Evolutionary conservation across 495 filamentous ascomycete genomes (phyloP).

Genomic region (Hypoxylon fragiforme): DNA sequence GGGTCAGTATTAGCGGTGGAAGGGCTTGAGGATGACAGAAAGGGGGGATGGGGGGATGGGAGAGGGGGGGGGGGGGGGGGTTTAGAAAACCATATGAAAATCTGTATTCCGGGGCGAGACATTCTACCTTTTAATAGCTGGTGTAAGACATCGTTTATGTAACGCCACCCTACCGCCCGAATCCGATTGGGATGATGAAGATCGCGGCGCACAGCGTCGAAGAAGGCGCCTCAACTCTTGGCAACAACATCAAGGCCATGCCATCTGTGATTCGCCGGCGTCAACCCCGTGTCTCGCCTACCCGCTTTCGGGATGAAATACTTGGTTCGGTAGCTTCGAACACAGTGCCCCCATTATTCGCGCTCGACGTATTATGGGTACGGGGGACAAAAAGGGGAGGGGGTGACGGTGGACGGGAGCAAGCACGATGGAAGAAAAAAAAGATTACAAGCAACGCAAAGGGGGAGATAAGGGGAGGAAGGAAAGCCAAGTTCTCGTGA

Average conservation of each 20-base stretch:
- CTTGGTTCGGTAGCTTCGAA: constrained; percentile 6
- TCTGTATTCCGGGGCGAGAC: constrained; percentile 11
- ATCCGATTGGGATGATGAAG: constrained; percentile 10
- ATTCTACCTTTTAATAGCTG: constrained; percentile 8
- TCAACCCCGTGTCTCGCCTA: constrained; percentile 28
- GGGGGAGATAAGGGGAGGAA: too few relatives aligned
- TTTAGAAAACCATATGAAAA: constrained; percentile 6
- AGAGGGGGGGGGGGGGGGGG: too few relatives aligned
- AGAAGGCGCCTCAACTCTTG: constrained; percentile 25
- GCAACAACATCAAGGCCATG: constrained; percentile 11
- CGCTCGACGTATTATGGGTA: too few relatives aligned
- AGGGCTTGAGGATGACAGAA: not conserved
- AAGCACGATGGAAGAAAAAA: not conserved
- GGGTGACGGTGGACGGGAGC: not conserved
- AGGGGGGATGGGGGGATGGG: too few relatives aligned
- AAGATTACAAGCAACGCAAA: too few relatives aligned
- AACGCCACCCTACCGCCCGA: constrained; percentile 14
- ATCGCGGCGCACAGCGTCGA: constrained; percentile 15
- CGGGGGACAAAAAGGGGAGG: not conserved
- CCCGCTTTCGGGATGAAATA: constrained; percentile 18
- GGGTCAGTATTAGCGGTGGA: not conserved
- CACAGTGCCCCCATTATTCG: constrained; percentile 13
- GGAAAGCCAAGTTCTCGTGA: constrained; percentile 19
- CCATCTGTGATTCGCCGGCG: constrained; percentile 21
- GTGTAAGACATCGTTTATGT: constrained; percentile 24